Evolutionary conservation across 345 rosid species (phyloP).

Genomic region (Nephelium lappaceum): DNA sequence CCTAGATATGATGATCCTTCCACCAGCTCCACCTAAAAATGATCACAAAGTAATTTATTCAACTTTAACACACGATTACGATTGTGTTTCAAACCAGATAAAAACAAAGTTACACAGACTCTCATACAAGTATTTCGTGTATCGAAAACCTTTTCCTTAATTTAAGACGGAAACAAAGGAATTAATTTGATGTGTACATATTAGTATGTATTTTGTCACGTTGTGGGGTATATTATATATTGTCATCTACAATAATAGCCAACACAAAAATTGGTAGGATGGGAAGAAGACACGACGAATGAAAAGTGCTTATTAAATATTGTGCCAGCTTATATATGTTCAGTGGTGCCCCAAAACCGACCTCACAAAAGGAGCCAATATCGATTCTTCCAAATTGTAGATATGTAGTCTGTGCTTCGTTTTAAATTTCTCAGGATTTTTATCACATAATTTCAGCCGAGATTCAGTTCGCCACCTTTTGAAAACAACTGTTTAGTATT

Average conservation of each 20-base stretch:
- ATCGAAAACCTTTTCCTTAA: too few relatives aligned
- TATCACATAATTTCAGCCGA: background rate
- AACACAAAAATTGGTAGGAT: conserved; percentile 26
- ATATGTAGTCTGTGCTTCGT: background rate
- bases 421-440: background rate
- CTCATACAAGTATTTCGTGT: too few relatives aligned
- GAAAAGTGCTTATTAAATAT: background rate
- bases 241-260: background rate
- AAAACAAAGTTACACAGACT: too few relatives aligned
- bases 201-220: background rate
- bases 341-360: background rate
- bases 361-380: background rate
- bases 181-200: background rate
- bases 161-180: too few relatives aligned
- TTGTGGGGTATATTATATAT: conserved; percentile 2
- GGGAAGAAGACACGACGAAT: conserved; percentile 26
- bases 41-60: too few relatives aligned
- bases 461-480: too few relatives aligned
- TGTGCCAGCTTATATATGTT: background rate
- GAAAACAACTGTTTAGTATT: too few relatives aligned
- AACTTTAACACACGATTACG: too few relatives aligned
- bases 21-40: conserved; percentile 71
- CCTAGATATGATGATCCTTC: conserved; percentile 96
- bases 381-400: background rate
- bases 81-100: too few relatives aligned